phyloP scores from a whole-genome alignment of 2,329 filamentous ascomycete genomes.

The Zymoseptoria ardabiliae region DNA sequence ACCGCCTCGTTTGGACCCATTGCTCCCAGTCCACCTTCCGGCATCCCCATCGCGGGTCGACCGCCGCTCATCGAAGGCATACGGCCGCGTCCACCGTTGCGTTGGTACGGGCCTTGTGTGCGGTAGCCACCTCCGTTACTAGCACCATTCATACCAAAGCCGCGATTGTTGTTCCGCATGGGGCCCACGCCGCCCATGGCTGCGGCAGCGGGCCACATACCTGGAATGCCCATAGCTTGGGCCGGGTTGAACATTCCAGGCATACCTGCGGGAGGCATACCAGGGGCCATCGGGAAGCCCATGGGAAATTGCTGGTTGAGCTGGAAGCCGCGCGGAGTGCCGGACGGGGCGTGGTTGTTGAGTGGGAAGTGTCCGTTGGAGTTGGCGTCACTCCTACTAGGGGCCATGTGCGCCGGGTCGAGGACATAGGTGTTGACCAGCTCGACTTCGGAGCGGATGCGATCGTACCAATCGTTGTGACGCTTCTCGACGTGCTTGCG shows the following conservation, averaged over 20 bases:
- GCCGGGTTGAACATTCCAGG: conserved; percentile 22
- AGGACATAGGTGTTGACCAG: conserved; percentile 92
- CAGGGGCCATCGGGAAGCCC: conserved; percentile 38
- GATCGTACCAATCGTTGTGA: conserved; percentile 79
- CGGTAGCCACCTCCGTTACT: conserved; percentile 18
- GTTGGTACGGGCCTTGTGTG: conserved; percentile 24
- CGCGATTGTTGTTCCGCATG: conserved; percentile 26
- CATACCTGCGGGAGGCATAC: conserved; percentile 35
- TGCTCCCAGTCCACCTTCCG: conserved; percentile 60
- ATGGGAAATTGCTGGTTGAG: conserved; percentile 55
- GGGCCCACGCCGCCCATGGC: conserved; percentile 34
- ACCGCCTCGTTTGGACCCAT: conserved; percentile 86
- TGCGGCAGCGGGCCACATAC: conserved; percentile 13
- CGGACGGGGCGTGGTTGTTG: conserved; percentile 61
- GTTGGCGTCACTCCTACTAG: conserved; percentile 86
- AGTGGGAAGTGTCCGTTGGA: conserved; percentile 93
- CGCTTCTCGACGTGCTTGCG: conserved; percentile 96
- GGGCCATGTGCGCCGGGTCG: conserved; percentile 89
- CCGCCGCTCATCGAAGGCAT: conserved; percentile 20
- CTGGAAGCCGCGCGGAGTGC: conserved; percentile 88
- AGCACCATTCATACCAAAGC: conserved; percentile 30
- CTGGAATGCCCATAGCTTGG: conserved; percentile 38
- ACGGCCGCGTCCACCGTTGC: conserved; percentile 24
- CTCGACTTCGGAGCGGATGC: conserved; percentile 73
- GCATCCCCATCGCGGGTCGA: conserved; percentile 15